Percentiles rank a stretch among this genome's conserved stretches.
phyloP scores from a whole-genome alignment of 768 basidiomycete genomes.

The Clavaria fumosa region DNA sequence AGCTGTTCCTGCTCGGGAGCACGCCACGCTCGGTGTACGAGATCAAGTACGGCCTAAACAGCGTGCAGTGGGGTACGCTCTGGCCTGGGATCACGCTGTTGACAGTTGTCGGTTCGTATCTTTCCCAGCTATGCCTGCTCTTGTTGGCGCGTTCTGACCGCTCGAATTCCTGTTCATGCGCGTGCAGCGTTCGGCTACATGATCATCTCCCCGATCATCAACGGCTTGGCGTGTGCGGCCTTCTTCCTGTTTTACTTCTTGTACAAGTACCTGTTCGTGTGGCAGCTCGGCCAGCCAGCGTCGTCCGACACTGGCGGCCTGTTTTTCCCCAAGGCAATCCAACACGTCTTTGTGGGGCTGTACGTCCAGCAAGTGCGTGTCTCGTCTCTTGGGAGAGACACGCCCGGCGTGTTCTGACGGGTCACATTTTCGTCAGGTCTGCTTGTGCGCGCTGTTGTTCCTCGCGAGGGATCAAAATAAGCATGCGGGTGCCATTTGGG shows the following conservation, averaged over 20 bases:
- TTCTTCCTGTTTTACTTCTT: constrained; percentile 76
- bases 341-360: constrained; percentile 86
- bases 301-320: constrained; percentile 75
- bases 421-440: constrained; percentile 24
- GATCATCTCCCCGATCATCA: constrained; percentile 86
- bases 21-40: constrained; percentile 76
- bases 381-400: neutral
- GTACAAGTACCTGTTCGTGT: constrained; percentile 81
- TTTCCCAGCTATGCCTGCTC: no score
- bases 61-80: constrained; percentile 61
- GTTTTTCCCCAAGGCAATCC: constrained; percentile 91
- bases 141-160: neutral
- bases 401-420: neutral
- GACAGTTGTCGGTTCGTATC: constrained; percentile 58
- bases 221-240: constrained; percentile 67
- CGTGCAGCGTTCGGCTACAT: constrained; percentile 57
- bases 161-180: neutral
- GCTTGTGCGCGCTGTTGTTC: constrained; percentile 83
- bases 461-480: constrained; percentile 42
- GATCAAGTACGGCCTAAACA: constrained; percentile 62
- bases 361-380: constrained; percentile 59
- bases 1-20: constrained; percentile 72
- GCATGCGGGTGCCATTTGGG: constrained; percentile 42
- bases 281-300: constrained; percentile 55
- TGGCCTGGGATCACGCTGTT: constrained; percentile 64